Conservation (phyloP, 495 filamentous ascomycete species). For the Lasiosphaeria hispida region DNA sequence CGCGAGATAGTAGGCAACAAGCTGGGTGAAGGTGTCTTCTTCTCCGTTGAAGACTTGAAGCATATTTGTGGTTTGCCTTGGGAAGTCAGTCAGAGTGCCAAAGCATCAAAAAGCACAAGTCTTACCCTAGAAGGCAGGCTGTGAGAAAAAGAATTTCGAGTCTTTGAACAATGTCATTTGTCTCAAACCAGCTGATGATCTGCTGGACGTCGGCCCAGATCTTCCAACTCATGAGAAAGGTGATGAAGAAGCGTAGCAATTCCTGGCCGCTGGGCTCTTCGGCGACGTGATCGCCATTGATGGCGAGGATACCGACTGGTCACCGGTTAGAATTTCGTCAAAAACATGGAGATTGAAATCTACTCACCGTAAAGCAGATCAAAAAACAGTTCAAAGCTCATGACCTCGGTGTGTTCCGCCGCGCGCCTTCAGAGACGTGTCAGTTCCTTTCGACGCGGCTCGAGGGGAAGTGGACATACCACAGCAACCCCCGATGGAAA, state of each 20-base stretch:
- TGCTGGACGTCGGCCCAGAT: conserved; percentile 56
- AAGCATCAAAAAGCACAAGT: background rate
- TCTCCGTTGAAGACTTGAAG: conserved; percentile 44
- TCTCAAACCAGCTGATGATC: conserved; percentile 56
- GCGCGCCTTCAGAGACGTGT: conserved; percentile 30
- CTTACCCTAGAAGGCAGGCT: conserved; percentile 50
- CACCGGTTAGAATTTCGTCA: conserved; percentile 18
- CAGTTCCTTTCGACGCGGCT: background rate
- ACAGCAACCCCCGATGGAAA: conserved; percentile 59
- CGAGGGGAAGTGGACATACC: conserved; percentile 27
- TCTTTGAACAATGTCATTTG: conserved; percentile 55
- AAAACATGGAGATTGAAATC: background rate
- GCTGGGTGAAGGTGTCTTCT: conserved; percentile 46
- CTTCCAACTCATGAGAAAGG: conserved; percentile 57
- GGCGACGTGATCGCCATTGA: conserved; percentile 55
- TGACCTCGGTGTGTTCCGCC: conserved; percentile 48
- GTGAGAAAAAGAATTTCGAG: conserved; percentile 54
- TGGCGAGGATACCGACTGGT: conserved; percentile 60
- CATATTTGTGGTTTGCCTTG: conserved; percentile 55
- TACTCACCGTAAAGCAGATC: conserved; percentile 37
- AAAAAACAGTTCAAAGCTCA: conserved; percentile 59
- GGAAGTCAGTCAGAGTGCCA: background rate
- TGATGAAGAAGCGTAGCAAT: conserved; percentile 37
- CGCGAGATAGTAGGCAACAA: conserved; percentile 56
- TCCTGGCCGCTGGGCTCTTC: conserved; percentile 44